These are phyloP conservation scores for Neofusicoccum kwambonambiense DNA, from an alignment of 2,329 filamentous ascomycete genomes.

Conservation along the genomic window DNA sequence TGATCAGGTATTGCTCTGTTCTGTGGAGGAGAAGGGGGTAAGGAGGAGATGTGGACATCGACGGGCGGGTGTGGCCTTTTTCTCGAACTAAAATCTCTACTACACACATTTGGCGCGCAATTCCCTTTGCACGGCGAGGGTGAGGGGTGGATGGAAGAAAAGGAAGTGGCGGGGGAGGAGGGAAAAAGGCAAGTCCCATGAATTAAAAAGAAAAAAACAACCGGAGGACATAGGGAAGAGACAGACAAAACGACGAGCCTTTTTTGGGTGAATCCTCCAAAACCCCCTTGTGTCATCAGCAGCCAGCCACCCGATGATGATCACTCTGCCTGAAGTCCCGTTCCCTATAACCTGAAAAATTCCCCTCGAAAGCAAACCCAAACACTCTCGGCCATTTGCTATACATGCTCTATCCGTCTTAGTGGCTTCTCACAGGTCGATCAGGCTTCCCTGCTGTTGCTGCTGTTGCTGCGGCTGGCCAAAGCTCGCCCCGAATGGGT, in stretches of 20 bases:
- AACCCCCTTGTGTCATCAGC: not conserved
- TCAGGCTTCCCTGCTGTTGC: constrained; percentile 56
- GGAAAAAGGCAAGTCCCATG: constrained; percentile 1
- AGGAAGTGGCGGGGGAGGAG: not conserved
- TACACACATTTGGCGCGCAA: constrained; percentile 1
- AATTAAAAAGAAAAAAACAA: not conserved
- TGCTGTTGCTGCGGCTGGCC: constrained; percentile 45
- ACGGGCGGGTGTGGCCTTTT: not conserved
- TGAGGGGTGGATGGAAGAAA: not conserved
- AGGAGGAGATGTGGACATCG: not conserved
- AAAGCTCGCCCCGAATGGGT: constrained; percentile 53
- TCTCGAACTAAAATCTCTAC: constrained; percentile 8
- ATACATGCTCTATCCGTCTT: not conserved
- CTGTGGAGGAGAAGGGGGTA: not conserved
- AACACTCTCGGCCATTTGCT: not conserved
- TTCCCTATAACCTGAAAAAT: not conserved
- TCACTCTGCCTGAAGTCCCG: not conserved
- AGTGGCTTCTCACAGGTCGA: constrained; percentile 51
- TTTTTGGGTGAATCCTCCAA: not conserved
- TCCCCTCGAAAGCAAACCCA: not conserved
- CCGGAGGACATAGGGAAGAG: constrained; percentile 6
- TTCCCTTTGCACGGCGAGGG: not conserved
- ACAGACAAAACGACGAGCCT: constrained; percentile 12
- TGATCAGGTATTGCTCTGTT: not conserved
- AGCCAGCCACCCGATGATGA: not conserved